Conservation (phyloP, 2,329 filamentous ascomycete species). For the Penicillium fuscoglaucum region DNA sequence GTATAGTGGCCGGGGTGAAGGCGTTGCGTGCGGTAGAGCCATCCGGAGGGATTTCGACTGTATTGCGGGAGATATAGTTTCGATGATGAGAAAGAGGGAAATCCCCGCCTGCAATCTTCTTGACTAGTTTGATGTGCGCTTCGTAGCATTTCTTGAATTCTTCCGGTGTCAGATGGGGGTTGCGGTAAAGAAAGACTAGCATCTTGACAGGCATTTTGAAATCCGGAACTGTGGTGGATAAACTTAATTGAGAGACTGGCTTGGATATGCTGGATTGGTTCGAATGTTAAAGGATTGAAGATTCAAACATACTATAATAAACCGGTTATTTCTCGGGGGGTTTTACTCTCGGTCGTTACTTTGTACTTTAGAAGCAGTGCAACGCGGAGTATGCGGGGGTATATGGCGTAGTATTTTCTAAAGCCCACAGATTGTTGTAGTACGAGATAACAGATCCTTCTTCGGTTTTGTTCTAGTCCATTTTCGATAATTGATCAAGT, state of each 20-base stretch:
- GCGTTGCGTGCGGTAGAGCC: constrained; percentile 17
- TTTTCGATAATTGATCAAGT: too few relatives aligned
- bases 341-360: background rate
- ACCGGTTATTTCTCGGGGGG: background rate
- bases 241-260: background rate
- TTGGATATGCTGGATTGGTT: background rate
- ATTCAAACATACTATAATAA: background rate
- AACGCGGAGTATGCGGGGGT: background rate
- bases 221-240: background rate
- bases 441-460: background rate
- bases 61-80: constrained; percentile 18
- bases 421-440: background rate
- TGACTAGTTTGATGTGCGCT: constrained; percentile 22
- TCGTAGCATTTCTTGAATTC: constrained; percentile 25
- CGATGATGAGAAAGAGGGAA: constrained; percentile 24
- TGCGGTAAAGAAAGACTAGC: constrained; percentile 15
- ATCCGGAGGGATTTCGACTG: background rate
- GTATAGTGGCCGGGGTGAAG: constrained; percentile 18
- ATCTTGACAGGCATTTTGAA: constrained; percentile 8
- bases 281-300: background rate
- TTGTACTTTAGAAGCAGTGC: background rate
- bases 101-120: constrained; percentile 15
- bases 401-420: background rate
- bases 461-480: background rate
- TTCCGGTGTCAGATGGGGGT: constrained; percentile 18